Evolutionary conservation across 148 eudicot genomes (phyloP).

Genomic region (Fagopyrum esculentum): DNA sequence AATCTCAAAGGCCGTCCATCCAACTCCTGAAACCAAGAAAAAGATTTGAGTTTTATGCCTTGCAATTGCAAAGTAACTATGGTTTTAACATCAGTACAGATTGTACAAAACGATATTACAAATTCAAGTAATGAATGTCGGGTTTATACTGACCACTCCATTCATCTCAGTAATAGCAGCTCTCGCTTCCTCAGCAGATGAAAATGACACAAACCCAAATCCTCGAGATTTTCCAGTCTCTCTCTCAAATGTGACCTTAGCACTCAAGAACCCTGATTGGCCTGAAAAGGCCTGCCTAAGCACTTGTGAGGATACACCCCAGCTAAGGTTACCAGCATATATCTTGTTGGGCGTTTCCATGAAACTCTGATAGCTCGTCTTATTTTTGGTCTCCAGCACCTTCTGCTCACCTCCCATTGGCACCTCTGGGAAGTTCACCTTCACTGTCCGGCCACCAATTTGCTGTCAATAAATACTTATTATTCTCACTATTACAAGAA

Average conservation of each 20-base stretch:
- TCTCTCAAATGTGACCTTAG: constrained; percentile 75
- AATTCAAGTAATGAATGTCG: background rate
- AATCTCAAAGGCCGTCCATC: constrained; percentile 73
- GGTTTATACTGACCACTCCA: constrained; percentile 53
- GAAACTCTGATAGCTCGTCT: constrained; percentile 43
- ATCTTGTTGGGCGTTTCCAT: constrained; percentile 83
- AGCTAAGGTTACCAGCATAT: constrained; percentile 80
- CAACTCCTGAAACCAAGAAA: constrained; percentile 41
- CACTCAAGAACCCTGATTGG: constrained; percentile 63
- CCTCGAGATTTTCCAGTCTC: constrained; percentile 85
- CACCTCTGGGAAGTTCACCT: constrained; percentile 94
- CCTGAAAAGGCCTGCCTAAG: constrained; percentile 57
- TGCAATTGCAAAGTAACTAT: background rate
- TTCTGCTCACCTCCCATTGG: constrained; percentile 87
- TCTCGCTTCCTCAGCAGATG: constrained; percentile 56
- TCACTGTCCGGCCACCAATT: constrained; percentile 78
- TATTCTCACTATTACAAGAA: background rate
- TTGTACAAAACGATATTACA: background rate
- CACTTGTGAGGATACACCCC: constrained; percentile 59
- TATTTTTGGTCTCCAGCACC: constrained; percentile 51
- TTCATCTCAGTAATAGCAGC: constrained; percentile 62
- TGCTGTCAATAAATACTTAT: constrained; percentile 32
- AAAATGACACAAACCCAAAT: constrained; percentile 74
- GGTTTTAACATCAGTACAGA: background rate
- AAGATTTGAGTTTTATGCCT: background rate